Evolutionary conservation across 2,329 filamentous ascomycete species (phyloP), one percentile per base, ranked within the genome.

Genomic region (Lasiodiplodia gonubiensis): DNA sequence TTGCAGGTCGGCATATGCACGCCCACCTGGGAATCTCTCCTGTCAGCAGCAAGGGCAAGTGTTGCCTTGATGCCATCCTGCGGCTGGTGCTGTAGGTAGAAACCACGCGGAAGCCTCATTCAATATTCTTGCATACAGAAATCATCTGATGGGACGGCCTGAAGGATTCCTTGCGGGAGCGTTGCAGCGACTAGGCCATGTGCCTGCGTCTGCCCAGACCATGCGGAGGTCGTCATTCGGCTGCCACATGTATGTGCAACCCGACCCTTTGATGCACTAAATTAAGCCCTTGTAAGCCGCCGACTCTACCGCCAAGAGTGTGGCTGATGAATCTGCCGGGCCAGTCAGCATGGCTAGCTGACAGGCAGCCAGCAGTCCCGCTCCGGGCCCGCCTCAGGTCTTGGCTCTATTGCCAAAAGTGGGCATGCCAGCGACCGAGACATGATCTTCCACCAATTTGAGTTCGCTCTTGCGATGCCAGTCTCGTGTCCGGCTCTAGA

Each of bases 361-460:
- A 51, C 46, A 18, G 27, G 25, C 30, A 37, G 27, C 16, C 59
- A 51, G n/a, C 27, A 25, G 18, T 30, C 35, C 42, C 42, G 59
- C 59, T 21, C 27, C n/a, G n/a, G 27, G 18, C 8, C 59, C 53
- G 64, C 53, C 64, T 66, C 64, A 25, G 49, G 27, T 39, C 64
- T 66, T 66, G 64, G 64, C 53, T 57, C 30, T 59, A 51, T 66
- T 59, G 25, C 64, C 39, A 35, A 59, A 59, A 49, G 37, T 51
- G 27, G 54, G 21, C 23, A 66, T 66, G 57, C 30, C 46, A 35
- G 64, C 52, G 53, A 18, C 4, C 10, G 52, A 21, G 2, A 27
- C 30, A 51, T 54, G 42, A 66, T 59, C 42, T 57, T 66, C 64
- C 64, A 59, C 42, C 64, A 66, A 57, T 66, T 48, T 57, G 30